Conservation (phyloP, 768 basidiomycete genomes). For the Suillus clintonianus region DNA sequence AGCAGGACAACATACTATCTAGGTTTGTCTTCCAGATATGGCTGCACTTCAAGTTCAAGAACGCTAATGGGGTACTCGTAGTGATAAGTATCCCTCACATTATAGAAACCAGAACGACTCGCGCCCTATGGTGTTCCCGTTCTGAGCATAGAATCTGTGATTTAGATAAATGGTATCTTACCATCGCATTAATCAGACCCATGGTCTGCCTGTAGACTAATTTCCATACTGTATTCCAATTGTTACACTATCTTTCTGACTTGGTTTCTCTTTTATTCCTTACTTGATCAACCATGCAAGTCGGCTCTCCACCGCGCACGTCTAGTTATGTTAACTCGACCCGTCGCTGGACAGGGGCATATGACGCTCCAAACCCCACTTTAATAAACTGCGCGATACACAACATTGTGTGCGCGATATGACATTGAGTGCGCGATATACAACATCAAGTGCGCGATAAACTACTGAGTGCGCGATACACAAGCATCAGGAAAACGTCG, state of each 20-base stretch:
- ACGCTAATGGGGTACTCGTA: constrained; percentile 6
- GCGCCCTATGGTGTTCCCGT: constrained; percentile 28
- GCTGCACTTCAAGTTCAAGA: background rate
- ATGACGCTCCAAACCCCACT: no score
- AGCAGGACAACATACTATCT: constrained; percentile 5
- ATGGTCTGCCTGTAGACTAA: constrained; percentile 15
- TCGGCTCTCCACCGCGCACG: background rate
- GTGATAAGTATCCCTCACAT: constrained; percentile 19
- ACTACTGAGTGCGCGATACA: no score
- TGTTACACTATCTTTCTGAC: background rate
- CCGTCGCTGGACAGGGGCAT: constrained; percentile 14
- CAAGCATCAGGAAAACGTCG: no score
- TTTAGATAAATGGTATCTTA: constrained; percentile 1
- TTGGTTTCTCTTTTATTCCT: background rate
- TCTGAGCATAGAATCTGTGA: constrained; percentile 14
- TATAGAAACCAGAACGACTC: constrained; percentile 12
- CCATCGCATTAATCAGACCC: constrained; percentile 7
- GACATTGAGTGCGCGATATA: no score
- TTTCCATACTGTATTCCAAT: background rate
- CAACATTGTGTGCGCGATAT: no score
- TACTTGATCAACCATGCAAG: background rate
- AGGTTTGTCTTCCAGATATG: constrained; percentile 13
- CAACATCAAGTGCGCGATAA: no score
- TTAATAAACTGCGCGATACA: no score
- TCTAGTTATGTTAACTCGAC: background rate